Percentiles rank a stretch among this genome's conserved stretches.
phyloP scores from a whole-genome alignment of 139 green algal genomes.

The Coccomyxa sp. region DNA sequence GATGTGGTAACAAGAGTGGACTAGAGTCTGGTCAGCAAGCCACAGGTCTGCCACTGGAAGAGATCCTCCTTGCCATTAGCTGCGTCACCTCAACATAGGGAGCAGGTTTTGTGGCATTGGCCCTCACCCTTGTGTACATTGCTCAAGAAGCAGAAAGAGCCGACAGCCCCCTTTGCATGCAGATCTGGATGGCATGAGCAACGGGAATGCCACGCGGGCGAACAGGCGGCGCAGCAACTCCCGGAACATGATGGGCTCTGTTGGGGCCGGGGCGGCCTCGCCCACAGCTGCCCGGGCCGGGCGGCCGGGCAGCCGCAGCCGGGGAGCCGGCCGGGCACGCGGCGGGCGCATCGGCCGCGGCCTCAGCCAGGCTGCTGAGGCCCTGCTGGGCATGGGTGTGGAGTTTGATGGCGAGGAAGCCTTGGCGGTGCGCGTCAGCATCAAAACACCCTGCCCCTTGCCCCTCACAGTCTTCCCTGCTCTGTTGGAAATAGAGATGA shows the following conservation, averaged over 20 bases:
- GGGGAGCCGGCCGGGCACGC: neutral
- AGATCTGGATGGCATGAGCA: neutral
- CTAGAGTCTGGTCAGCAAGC: no score
- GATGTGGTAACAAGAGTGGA: no score
- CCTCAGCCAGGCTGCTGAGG: constrained; percentile 69
- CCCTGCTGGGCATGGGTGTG: constrained; percentile 62
- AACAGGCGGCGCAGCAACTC: neutral
- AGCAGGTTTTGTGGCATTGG: no score
- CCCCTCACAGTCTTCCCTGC: no score
- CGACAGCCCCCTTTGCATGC: no score
- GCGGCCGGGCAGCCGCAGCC: constrained; percentile 2
- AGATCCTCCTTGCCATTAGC: no score
- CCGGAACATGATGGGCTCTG: neutral
- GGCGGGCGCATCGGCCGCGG: constrained; percentile 8
- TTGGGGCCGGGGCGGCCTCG: neutral
- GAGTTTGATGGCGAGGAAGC: constrained; percentile 33
- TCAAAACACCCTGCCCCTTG: no score
- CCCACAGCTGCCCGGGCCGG: neutral
- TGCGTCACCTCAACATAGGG: no score
- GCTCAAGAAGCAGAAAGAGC: no score
- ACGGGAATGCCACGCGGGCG: neutral
- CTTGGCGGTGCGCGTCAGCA: constrained; percentile 1
- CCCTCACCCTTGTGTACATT: no score
- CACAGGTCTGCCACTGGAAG: no score
- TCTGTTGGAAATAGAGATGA: neutral